Evolutionary conservation across 331 rosid genomes (phyloP).

Genomic region (Pyracantha coccinea): DNA sequence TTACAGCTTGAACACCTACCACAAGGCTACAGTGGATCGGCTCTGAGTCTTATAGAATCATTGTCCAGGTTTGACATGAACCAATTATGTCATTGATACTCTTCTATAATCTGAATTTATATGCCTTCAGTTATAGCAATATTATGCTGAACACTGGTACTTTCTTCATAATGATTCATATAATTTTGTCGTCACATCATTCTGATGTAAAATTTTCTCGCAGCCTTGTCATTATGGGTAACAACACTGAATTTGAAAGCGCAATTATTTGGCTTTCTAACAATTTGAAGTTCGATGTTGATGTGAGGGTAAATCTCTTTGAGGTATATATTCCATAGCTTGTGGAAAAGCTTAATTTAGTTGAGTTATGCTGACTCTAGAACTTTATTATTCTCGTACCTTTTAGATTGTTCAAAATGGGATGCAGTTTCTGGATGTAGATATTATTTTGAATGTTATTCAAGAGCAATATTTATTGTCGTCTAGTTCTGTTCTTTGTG

Average conservation of each 20-base stretch:
- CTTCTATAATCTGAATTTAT: neutral
- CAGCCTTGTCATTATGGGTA: constrained; percentile 85
- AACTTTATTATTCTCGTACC: neutral
- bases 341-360: neutral
- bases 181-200: constrained; percentile 4
- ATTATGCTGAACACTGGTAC: neutral
- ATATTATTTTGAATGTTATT: constrained; percentile 16
- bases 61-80: constrained; percentile 59
- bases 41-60: constrained; percentile 87
- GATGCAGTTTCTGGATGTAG: constrained; percentile 5
- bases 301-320: constrained; percentile 89
- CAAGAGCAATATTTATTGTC: neutral
- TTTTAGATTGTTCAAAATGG: constrained; percentile 9
- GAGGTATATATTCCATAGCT: constrained; percentile 45
- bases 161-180: neutral
- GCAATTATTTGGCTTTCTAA: constrained; percentile 87
- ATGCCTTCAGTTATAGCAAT: neutral
- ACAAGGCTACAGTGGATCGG: constrained; percentile 72
- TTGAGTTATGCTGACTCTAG: constrained; percentile 14
- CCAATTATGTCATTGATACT: neutral
- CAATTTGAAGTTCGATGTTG: constrained; percentile 70
- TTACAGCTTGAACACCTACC: constrained; percentile 90
- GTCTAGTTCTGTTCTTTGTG: constrained; percentile 4
- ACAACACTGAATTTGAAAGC: constrained; percentile 75
- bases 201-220: constrained; percentile 16